These are phyloP conservation scores for Eleusine coracana DNA, from an alignment of 176 grass and related monocot species.

Conservation along the genomic window DNA sequence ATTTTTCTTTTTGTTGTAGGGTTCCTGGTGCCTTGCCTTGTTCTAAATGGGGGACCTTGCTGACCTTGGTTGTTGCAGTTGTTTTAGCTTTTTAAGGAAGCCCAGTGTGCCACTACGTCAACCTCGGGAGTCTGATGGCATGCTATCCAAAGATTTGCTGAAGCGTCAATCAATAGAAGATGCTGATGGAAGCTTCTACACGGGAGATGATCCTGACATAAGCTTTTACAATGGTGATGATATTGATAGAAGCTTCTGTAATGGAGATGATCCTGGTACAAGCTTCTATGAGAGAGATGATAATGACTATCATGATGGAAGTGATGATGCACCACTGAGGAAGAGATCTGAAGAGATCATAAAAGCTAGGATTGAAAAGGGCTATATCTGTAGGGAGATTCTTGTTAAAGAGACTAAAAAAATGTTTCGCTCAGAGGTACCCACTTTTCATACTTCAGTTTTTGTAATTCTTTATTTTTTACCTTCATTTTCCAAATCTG, in stretches of 20 bases:
- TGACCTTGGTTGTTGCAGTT: constrained; percentile 72
- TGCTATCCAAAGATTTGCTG: constrained; percentile 46
- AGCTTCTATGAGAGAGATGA: constrained; percentile 62
- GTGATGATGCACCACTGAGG: constrained; percentile 34
- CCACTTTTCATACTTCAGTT: constrained; percentile 7
- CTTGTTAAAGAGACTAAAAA: constrained; percentile 69
- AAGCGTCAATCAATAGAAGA: constrained; percentile 47
- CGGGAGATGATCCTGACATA: constrained; percentile 42
- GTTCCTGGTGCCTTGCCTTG: not conserved
- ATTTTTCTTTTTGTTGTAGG: not conserved
- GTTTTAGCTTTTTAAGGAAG: constrained; percentile 75
- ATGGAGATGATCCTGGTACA: constrained; percentile 41
- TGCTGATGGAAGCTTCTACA: constrained; percentile 56
- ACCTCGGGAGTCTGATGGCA: not conserved
- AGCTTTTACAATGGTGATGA: constrained; percentile 44
- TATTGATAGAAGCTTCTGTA: constrained; percentile 34
- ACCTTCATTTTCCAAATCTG: not conserved
- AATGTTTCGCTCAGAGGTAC: constrained; percentile 65
- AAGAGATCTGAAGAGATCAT: constrained; percentile 77
- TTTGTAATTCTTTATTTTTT: not conserved
- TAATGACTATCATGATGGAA: constrained; percentile 42
- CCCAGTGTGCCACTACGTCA: constrained; percentile 23
- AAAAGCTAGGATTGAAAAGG: constrained; percentile 46
- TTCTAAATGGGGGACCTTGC: constrained; percentile 50
- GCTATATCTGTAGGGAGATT: constrained; percentile 68